A percentile compares a stretch with the other conserved stretches of the same genome.
These are phyloP conservation scores for Pythium utonaiense DNA, from an alignment of 352 stramenopile genomes.

Conservation along the genomic window DNA sequence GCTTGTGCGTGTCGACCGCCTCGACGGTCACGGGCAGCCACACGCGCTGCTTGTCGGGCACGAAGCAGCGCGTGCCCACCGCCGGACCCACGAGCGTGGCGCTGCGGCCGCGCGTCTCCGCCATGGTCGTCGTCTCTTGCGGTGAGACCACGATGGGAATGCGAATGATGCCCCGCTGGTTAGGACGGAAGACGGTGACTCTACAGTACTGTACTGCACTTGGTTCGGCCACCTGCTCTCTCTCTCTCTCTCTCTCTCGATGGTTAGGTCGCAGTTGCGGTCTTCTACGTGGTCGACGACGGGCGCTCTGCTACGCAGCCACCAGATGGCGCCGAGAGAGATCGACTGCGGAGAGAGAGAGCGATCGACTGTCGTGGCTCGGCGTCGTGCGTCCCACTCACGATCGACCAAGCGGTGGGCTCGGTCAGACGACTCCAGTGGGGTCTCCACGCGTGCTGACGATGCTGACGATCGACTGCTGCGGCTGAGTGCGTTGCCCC, in stretches of 20 bases:
- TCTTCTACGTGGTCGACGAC: not conserved
- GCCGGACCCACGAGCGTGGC: conserved; percentile 31
- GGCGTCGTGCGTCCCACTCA: not conserved
- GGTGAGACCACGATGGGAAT: not conserved
- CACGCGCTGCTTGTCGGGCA: conserved; percentile 54
- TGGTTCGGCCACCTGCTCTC: not conserved
- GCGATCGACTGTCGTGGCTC: too few relatives aligned
- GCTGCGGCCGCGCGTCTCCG: conserved; percentile 3
- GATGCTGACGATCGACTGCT: too few relatives aligned
- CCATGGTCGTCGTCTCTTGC: not conserved
- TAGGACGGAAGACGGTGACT: too few relatives aligned
- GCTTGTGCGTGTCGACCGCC: conserved; percentile 42
- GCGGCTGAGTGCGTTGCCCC: too few relatives aligned
- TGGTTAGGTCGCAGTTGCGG: not conserved
- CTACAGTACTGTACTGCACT: not conserved
- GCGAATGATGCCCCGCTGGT: not conserved
- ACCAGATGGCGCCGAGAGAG: not conserved
- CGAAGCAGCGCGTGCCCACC: conserved; percentile 68
- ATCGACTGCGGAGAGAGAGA: too few relatives aligned
- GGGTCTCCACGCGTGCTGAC: too few relatives aligned
- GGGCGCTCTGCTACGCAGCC: not conserved
- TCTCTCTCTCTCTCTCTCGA: too few relatives aligned
- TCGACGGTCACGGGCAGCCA: conserved; percentile 77
- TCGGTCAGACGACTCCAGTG: not conserved
- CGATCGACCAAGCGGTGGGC: not conserved